These are phyloP conservation scores for Filosporella fistucella DNA, from an alignment of 495 filamentous ascomycete genomes.

Conservation along the genomic window DNA sequence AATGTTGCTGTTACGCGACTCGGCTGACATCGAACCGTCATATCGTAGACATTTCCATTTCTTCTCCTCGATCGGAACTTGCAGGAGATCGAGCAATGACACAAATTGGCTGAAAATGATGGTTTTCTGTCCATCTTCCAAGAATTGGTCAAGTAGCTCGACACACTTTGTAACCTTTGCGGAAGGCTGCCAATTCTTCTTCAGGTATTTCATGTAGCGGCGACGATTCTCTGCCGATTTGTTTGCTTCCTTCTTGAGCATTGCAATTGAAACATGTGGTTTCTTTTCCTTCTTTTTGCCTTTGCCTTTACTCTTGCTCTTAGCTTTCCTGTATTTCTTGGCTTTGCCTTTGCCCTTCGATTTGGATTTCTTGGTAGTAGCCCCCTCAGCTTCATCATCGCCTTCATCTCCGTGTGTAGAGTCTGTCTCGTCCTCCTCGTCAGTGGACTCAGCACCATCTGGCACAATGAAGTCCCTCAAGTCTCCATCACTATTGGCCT, in stretches of 20 bases:
- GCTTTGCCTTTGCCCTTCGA: slow-evolving; percentile 2
- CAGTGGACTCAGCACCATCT: slow-evolving; percentile 32
- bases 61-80: slow-evolving; percentile 71
- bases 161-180: slow-evolving; percentile 76
- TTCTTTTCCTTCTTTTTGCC: slow-evolving; percentile 34
- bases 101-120: slow-evolving; percentile 95
- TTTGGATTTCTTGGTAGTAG: slow-evolving; percentile 3
- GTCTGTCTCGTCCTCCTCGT: slow-evolving; percentile 5
- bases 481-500: slow-evolving; percentile 41
- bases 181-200: slow-evolving; percentile 65
- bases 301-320: slow-evolving; percentile 27
- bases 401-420: slow-evolving; percentile 20
- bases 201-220: slow-evolving; percentile 60
- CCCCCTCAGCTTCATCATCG: slow-evolving; percentile 27
- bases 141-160: slow-evolving; percentile 50
- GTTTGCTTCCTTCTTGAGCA: slow-evolving; percentile 4
- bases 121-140: slow-evolving; percentile 60
- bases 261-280: slow-evolving; percentile 1
- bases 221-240: slow-evolving; percentile 55
- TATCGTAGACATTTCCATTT: slow-evolving; percentile 63
- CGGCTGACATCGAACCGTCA: slow-evolving; percentile 76
- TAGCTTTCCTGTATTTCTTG: slow-evolving; percentile 21
- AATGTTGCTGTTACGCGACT: slow-evolving; percentile 66
- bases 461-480: slow-evolving; percentile 55
- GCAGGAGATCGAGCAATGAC: slow-evolving; percentile 83